Conservation (phyloP, 179 eudicot genomes). For the Corrigiola litoralis region DNA sequence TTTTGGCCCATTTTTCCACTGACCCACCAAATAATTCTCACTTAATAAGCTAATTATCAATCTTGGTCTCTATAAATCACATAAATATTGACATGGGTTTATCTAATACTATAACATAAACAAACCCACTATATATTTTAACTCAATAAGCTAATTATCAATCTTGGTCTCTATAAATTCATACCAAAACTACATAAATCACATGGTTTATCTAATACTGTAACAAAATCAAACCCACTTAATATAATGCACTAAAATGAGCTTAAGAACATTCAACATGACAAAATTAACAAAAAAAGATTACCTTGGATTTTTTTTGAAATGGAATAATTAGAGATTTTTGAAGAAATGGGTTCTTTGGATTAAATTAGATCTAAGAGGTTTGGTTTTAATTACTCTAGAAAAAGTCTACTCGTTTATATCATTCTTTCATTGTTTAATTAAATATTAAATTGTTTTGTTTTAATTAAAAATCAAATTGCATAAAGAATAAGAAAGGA, state of each 20-base stretch:
- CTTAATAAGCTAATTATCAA: slow-evolving; percentile 6
- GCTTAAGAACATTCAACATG: not conserved
- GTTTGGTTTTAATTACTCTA: slow-evolving; percentile 9
- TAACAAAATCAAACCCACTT: slow-evolving; percentile 3
- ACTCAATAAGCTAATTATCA: not conserved
- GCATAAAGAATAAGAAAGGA: not conserved
- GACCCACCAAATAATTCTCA: slow-evolving; percentile 7
- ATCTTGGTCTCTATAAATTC: slow-evolving; percentile 20
- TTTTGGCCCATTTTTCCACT: slow-evolving; percentile 42
- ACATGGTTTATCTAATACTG: slow-evolving; percentile 6
- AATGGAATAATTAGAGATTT: not conserved
- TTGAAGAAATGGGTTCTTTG: not conserved
- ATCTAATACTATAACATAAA: not conserved
- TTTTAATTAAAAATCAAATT: not conserved
- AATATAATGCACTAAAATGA: not conserved
- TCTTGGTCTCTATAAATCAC: slow-evolving; percentile 15
- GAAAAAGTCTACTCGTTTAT: slow-evolving; percentile 3
- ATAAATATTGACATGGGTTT: too few species aligned
- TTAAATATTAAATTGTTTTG: not conserved
- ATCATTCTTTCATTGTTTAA: not conserved
- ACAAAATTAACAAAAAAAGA: not conserved
- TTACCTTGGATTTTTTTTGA: slow-evolving; percentile 16
- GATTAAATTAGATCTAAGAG: slow-evolving; percentile 13
- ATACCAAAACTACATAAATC: not conserved
- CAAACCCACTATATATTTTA: not conserved